Base-by-base conservation (phyloP, 2,329 filamentous ascomycete species). In the Magnaporthales sp. region DNA sequence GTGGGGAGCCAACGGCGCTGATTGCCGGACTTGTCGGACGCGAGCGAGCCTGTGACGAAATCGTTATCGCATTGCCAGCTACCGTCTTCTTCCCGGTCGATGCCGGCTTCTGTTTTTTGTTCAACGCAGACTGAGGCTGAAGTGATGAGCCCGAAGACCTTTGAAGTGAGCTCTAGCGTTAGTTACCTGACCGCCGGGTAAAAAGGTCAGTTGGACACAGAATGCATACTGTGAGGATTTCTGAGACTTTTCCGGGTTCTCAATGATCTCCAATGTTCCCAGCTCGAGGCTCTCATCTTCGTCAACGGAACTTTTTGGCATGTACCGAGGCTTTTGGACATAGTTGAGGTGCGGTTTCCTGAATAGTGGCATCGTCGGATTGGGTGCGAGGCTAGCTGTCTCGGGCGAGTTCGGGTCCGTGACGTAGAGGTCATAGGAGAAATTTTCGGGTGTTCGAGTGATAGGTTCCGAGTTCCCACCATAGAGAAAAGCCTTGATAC, bases 21-120 rank as follows among this genome's bases (percentile, higher is more conserved):
- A 86, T 76, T 29, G 82, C 82, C 2, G 87, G 87, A 65, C 86
- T 88, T 2, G 83, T 75, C 0, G 86, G 83, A 38, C 81, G 75
- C 15, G 82, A 73, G 51, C 22, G 70, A 30, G 24, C 69, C 68
- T 10, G 62, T 22, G 65, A 62, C 11, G 29, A 58, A 24, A 70
- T 10, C 66, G 70, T 11, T 22, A 63, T 51, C 15, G 30, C 31
- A 22, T 51, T 31, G 9, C 67, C 67, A 19, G 71, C 67, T 0
- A 67, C 67, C 62, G 70, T 71, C 38, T 72, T 67, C 15, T 66
- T 68, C 64, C 64, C 58, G 7, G 69, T 67, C 32, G 73, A 66
- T 7, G 68, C 67, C 31, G 65, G 31, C 46, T 72, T 70, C 3
- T 67, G 54, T 27, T 67, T n/a, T 62, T 56, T 46, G 22, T 51